Conservation (phyloP, 2,329 filamentous ascomycete species). For the Fusarium torreyae region DNA sequence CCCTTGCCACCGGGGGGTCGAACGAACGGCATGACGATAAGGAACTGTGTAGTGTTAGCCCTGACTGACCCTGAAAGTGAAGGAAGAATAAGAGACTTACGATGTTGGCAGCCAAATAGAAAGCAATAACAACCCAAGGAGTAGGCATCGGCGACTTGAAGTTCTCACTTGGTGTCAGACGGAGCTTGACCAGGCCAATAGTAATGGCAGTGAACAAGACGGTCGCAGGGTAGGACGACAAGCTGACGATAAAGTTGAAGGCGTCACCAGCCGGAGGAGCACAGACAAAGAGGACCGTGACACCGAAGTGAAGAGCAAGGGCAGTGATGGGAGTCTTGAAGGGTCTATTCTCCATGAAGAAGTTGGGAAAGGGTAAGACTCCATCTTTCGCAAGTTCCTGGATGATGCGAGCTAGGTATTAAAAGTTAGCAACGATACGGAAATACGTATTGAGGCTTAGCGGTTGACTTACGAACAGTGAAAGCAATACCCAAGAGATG, state of each 20-base stretch:
- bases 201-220: constrained; percentile 38
- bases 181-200: constrained; percentile 41
- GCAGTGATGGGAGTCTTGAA: constrained; percentile 45
- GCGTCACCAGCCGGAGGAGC: constrained; percentile 45
- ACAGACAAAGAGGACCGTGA: constrained; percentile 46
- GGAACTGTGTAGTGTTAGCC: not conserved
- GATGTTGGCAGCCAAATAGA: not conserved
- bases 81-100: not conserved
- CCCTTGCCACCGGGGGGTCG: not conserved
- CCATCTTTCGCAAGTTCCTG: constrained; percentile 42
- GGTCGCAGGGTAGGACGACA: constrained; percentile 41
- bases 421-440: not conserved
- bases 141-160: not conserved
- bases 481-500: constrained; percentile 33
- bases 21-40: not conserved
- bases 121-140: not conserved
- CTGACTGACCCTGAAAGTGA: not conserved
- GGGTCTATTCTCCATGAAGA: constrained; percentile 48
- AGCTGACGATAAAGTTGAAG: constrained; percentile 44
- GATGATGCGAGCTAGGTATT: constrained; percentile 35
- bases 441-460: too few species aligned
- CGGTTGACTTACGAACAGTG: constrained; percentile 17
- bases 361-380: constrained; percentile 43
- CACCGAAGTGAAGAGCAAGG: constrained; percentile 37
- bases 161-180: constrained; percentile 19